A percentile compares a stretch with the other conserved stretches of the same genome.
These are phyloP conservation scores for Brettanomyces naardenensis DNA, from an alignment of 805 yeast species.

Conservation along the genomic window DNA sequence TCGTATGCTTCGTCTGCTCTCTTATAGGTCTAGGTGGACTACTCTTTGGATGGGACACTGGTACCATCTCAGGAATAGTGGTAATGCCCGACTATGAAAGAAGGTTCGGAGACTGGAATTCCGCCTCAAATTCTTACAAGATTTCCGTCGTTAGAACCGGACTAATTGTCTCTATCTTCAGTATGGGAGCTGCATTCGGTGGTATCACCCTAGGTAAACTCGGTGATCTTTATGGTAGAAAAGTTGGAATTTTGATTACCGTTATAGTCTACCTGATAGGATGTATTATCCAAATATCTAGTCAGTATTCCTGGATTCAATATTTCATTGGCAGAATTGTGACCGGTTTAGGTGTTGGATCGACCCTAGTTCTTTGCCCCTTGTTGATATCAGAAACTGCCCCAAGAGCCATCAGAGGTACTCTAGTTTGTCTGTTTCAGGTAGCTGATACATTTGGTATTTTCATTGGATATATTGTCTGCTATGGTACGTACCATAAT, in stretches of 20 bases:
- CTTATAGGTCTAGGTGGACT: slow-evolving; percentile 69
- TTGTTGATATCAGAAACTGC: slow-evolving; percentile 61
- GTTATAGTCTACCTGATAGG: slow-evolving; percentile 55
- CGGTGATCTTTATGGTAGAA: slow-evolving; percentile 57
- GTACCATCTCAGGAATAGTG: slow-evolving; percentile 66
- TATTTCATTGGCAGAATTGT: slow-evolving; percentile 54
- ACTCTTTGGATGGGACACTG: slow-evolving; percentile 72
- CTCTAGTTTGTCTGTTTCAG: slow-evolving; percentile 63
- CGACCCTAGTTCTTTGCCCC: slow-evolving; percentile 44
- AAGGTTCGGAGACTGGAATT: slow-evolving; percentile 39
- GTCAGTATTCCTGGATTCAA: slow-evolving; percentile 52
- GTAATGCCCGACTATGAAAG: slow-evolving; percentile 46
- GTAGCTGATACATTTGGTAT: slow-evolving; percentile 65
- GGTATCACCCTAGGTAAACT: slow-evolving; percentile 49
- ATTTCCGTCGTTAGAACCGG: slow-evolving; percentile 51
- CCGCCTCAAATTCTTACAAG: slow-evolving; percentile 30
- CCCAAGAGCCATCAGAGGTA: slow-evolving; percentile 65
- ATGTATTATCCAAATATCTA: slow-evolving; percentile 49
- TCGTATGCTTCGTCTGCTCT: too few species aligned
- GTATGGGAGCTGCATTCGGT: slow-evolving; percentile 68
- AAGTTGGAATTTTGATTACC: slow-evolving; percentile 43
- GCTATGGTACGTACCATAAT: slow-evolving; percentile 50
- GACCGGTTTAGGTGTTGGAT: slow-evolving; percentile 49
- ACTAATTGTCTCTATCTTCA: slow-evolving; percentile 61
- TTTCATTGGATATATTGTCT: slow-evolving; percentile 60